Percentiles rank a stretch among this genome's conserved stretches.
Conservation (phyloP, 768 basidiomycete genomes). For the Leucocoprinus birnbaumii region DNA sequence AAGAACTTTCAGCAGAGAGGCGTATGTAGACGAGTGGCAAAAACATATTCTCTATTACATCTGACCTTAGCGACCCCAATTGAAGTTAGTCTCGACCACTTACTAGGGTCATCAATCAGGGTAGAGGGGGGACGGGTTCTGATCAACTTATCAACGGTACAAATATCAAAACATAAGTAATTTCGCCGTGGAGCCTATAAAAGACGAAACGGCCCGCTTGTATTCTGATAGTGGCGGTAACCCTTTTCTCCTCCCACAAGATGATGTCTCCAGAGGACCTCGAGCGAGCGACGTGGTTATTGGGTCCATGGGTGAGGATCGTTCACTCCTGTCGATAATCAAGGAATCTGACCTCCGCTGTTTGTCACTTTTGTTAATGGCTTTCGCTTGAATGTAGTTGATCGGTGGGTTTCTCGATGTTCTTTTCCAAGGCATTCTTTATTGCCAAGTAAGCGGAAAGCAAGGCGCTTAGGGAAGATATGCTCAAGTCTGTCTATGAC, state of each 20-base stretch:
- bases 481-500: not conserved
- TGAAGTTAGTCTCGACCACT: too few species aligned
- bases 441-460: constrained; percentile 21
- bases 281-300: constrained; percentile 21
- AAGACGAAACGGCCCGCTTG: not conserved
- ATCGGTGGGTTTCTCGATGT: constrained; percentile 27
- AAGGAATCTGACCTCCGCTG: not conserved
- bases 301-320: constrained; percentile 29
- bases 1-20: too few species aligned
- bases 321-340: not conserved
- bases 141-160: not conserved
- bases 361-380: not conserved
- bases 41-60: too few species aligned
- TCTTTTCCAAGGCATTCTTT: constrained; percentile 28
- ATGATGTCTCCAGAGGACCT: constrained; percentile 24
- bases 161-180: not conserved
- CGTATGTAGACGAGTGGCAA: too few species aligned
- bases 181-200: constrained; percentile 1
- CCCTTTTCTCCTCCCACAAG: not conserved
- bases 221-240: not conserved
- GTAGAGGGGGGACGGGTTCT: not conserved
- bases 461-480: not conserved
- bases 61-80: too few species aligned
- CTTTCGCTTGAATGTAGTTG: constrained; percentile 17
- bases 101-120: not conserved